phyloP scores from a whole-genome alignment of 192 early-diverging fungal species.

The Podila minutissima region DNA sequence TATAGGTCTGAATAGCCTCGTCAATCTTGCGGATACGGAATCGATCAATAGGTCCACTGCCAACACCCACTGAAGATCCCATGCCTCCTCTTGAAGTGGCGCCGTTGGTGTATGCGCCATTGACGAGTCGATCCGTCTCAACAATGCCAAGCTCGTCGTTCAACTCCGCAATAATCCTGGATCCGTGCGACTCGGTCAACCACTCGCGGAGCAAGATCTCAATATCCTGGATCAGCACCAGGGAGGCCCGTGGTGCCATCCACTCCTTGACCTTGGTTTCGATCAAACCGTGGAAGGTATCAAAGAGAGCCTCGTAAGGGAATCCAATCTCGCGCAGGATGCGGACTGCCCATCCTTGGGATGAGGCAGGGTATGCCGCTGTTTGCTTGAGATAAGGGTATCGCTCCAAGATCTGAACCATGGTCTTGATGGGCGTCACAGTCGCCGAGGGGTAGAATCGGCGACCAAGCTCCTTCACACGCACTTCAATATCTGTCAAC shows the following conservation, averaged over 20 bases:
- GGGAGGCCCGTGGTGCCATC: conserved; percentile 34
- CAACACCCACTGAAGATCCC: conserved; percentile 9
- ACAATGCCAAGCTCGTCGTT: conserved; percentile 30
- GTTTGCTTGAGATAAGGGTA: conserved; percentile 46
- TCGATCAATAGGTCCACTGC: conserved; percentile 26
- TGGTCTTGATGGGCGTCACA: conserved; percentile 30
- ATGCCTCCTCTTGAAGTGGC: not conserved
- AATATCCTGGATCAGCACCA: conserved; percentile 46
- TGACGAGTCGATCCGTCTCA: conserved; percentile 21
- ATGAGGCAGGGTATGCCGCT: conserved; percentile 13
- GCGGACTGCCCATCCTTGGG: conserved; percentile 38
- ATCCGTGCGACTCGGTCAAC: conserved; percentile 35
- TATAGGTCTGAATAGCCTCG: conserved; percentile 36
- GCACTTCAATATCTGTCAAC: conserved; percentile 42
- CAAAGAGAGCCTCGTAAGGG: conserved; percentile 44
- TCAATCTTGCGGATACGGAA: conserved; percentile 33
- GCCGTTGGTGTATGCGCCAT: conserved; percentile 6
- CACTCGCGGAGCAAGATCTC: conserved; percentile 41
- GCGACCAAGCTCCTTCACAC: conserved; percentile 38
- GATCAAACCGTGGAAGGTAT: conserved; percentile 40
- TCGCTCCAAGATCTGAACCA: conserved; percentile 44
- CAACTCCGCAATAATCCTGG: conserved; percentile 21
- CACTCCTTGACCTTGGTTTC: conserved; percentile 46
- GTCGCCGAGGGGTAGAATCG: conserved; percentile 47
- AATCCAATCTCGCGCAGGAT: conserved; percentile 46